Evolutionary conservation across 345 rosid species (phyloP).

Genomic region (Eucalyptus regnans): DNA sequence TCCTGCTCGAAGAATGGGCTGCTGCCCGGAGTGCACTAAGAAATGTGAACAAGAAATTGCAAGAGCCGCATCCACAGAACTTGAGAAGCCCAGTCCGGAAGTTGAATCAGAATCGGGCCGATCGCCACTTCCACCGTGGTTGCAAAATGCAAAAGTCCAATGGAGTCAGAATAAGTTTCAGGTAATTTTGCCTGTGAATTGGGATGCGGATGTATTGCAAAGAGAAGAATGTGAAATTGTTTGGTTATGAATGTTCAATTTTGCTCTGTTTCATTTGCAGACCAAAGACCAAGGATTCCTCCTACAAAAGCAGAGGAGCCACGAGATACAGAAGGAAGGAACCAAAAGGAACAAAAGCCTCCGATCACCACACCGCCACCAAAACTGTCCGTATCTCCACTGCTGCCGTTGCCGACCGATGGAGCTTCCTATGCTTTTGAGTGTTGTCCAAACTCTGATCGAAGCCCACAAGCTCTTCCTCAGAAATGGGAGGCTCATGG

Average conservation of each 20-base stretch:
- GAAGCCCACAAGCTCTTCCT: slow-evolving; percentile 22
- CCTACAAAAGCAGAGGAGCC: slow-evolving; percentile 29
- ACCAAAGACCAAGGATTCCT: slow-evolving; percentile 44
- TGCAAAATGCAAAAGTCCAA: slow-evolving; percentile 54
- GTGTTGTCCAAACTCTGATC: slow-evolving; percentile 12
- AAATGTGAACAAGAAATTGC: slow-evolving; percentile 60
- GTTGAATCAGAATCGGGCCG: slow-evolving; percentile 29
- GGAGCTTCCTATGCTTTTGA: not conserved
- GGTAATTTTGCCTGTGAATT: slow-evolving; percentile 31
- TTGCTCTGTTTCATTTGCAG: slow-evolving; percentile 11
- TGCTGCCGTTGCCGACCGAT: not conserved
- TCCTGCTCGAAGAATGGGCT: slow-evolving; percentile 26
- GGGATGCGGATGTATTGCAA: not conserved
- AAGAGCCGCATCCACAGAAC: slow-evolving; percentile 15
- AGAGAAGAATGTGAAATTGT: not conserved
- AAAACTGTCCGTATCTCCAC: not conserved
- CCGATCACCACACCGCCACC: not conserved
- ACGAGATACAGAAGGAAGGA: slow-evolving; percentile 57
- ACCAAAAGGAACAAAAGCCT: not conserved
- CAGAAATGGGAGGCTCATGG: slow-evolving; percentile 28
- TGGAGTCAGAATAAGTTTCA: slow-evolving; percentile 4
- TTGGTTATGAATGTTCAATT: not conserved
- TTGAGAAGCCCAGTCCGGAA: slow-evolving; percentile 30
- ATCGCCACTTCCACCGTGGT: slow-evolving; percentile 56
- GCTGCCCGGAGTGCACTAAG: slow-evolving; percentile 59